Evolutionary conservation across 352 stramenopile species (phyloP), one percentile per base, ranked within the genome.

Genomic region (Phytopythium montanum): DNA sequence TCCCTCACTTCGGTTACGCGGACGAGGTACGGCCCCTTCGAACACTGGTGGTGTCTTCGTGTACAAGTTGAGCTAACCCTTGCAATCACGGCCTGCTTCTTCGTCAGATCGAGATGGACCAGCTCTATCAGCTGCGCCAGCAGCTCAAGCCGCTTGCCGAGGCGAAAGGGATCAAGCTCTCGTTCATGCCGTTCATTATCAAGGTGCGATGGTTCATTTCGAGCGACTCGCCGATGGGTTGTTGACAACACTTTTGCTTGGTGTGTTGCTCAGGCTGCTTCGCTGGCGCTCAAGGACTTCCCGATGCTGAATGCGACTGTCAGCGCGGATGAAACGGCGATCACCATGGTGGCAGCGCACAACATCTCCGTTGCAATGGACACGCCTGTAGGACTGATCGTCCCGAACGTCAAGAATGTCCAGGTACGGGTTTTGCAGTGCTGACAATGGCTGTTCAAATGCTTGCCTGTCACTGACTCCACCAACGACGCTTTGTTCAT

Each of bases 311-410:
- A 99, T 64, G 85, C 92, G 38, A 92, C 83, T 16, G 87, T 98
- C 21, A 95, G 86, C 53, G 73, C 85, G 16, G 88, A 95, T 39
- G 73, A 90, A 50, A 92, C 81, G 29, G 79, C 85, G 39, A 67
- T 99, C 42, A 96, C 80, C 7, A 81, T 98, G 53, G 70, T 98
- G 39, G 79, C 76, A 3, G 70, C 89, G 33, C 97, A 99, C 79
- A 98, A 99, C 73, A 98, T 99, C 65, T 98, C 96, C 31, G 84
- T 99, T 44, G 97, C 97, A 26, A 99, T 99, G 88, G 97, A 99
- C 73, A 99, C 96, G 0, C 88, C 93, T 0, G 81, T 83, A 36
- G 97, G 97, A 19, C 72, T 99, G 46, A 87, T 99, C 44, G 97
- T 99, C 39, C 97, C 97, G 18, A 97, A 98, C 54, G 84, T 99